Base-by-base conservation (phyloP, 139 green algal species). In the Picochlorum sp. region DNA sequence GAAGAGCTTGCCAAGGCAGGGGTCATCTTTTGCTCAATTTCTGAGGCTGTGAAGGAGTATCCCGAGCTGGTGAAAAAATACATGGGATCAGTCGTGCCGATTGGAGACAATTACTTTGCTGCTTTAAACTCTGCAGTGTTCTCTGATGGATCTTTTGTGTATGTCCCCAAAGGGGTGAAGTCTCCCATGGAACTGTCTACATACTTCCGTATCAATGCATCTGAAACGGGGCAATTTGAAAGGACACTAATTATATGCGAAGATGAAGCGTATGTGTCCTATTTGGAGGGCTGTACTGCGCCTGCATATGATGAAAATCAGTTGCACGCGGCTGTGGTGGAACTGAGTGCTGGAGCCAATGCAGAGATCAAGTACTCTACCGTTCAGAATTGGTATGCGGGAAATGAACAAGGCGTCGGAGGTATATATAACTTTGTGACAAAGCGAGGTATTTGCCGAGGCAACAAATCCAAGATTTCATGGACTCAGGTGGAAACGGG, bases 371-470 rank as follows among this genome's bases (percentile, higher is more conserved):
- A 99, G 77, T 99, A 99, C 81, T 88, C 71, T n/a, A 99, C 93
- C 2, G 93, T 99, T 61, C 93, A 99, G 73, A 97, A 98, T 66
- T 97, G 90, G 89, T 98, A 97, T 57, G 87, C 91, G 13, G 93
- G 93, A 20, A 84, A 99, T 64, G 82, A 74, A 37, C 61, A 91
- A 28, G 93, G 93, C 9, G 55, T 63, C 14, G 93, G 93, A 5
- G 93, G 93, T 59, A 98, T 99, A 76, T 98, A 96, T 85, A 99
- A 98, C 77, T 98, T 99, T 78, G 93, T 99, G 12, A 99, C 93
- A 61, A 99, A 99, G 83, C 80, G 93, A 13, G 93, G 88, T 7
- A 71, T 99, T 57, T 99, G 93, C 75, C 65, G 81, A 22, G 93
- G 93, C 0, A 76, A 80, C 12, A 75, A 84, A 62, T 89, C 87